Conservation (phyloP, 2,329 filamentous ascomycete species). For the Pestalotiopsis sp. region DNA sequence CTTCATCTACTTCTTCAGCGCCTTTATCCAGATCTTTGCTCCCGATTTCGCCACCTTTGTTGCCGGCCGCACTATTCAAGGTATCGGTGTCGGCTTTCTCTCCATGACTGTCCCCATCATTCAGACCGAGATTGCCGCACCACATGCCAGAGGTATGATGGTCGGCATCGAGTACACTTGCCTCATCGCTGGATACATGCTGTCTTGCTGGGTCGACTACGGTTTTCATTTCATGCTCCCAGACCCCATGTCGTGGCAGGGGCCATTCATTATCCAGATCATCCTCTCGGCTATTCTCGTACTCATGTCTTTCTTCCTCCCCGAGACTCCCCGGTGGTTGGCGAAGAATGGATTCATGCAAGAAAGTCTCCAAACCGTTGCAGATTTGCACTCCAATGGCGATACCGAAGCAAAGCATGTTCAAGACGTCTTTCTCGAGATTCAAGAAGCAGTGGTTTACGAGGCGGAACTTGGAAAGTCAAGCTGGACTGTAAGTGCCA, state of each 20-base stretch:
- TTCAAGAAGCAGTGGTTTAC: background rate
- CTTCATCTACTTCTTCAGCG: background rate
- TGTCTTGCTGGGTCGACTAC: background rate
- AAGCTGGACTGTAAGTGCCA: background rate
- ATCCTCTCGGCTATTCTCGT: background rate
- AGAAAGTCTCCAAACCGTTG: background rate
- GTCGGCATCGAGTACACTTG: background rate
- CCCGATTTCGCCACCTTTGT: background rate
- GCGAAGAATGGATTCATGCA: background rate
- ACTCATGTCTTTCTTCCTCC: conserved; percentile 1
- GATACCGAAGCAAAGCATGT: background rate
- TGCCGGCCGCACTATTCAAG: background rate
- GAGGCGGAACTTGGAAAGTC: background rate
- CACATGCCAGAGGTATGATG: background rate
- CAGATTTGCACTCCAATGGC: background rate
- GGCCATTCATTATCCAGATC: background rate
- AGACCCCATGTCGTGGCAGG: background rate
- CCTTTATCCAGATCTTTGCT: background rate
- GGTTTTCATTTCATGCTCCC: background rate
- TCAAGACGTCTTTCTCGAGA: background rate
- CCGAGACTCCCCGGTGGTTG: background rate
- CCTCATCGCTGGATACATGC: background rate
- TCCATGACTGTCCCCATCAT: background rate
- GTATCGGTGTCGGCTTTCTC: background rate
- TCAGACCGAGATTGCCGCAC: background rate